Conservation (phyloP, 139 green algal species). For the Picochlorum sp. region DNA sequence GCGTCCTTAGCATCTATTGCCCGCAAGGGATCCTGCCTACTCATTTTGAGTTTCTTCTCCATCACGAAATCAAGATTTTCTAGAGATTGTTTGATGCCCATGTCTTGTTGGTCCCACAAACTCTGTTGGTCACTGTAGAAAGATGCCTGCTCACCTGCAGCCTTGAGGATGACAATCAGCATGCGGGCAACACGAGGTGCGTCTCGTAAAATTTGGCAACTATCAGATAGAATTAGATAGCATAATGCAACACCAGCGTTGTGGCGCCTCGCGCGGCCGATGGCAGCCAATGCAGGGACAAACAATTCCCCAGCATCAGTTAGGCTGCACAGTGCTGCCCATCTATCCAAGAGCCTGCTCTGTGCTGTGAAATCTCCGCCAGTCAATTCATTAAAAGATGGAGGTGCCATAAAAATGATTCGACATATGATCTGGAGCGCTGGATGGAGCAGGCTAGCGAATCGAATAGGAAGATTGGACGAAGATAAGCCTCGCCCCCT, state of each 20-base stretch:
- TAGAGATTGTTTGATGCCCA: neutral
- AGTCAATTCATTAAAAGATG: neutral
- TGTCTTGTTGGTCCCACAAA: neutral
- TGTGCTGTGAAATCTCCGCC: neutral
- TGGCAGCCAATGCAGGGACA: constrained; percentile 7
- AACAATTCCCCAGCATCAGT: constrained; percentile 19
- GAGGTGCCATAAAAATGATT: constrained; percentile 9
- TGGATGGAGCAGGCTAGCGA: neutral
- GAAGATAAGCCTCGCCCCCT: neutral
- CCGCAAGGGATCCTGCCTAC: constrained; percentile 7
- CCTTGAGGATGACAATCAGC: constrained; percentile 14
- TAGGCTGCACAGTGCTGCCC: neutral
- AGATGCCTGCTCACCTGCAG: constrained; percentile 9
- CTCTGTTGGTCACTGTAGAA: constrained; percentile 16
- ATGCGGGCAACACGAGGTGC: constrained; percentile 3
- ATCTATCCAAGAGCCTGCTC: constrained; percentile 8
- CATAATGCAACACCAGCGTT: constrained; percentile 21
- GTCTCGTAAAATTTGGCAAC: neutral
- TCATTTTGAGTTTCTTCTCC: constrained; percentile 11
- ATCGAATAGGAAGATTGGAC: neutral
- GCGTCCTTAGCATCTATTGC: constrained; percentile 13
- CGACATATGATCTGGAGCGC: constrained; percentile 5
- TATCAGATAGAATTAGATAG: constrained; percentile 13
- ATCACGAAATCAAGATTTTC: constrained; percentile 17
- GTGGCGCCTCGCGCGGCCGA: constrained; percentile 9